phyloP scores from a whole-genome alignment of 768 basidiomycete genomes.

The Hirschioporus abietinus region DNA sequence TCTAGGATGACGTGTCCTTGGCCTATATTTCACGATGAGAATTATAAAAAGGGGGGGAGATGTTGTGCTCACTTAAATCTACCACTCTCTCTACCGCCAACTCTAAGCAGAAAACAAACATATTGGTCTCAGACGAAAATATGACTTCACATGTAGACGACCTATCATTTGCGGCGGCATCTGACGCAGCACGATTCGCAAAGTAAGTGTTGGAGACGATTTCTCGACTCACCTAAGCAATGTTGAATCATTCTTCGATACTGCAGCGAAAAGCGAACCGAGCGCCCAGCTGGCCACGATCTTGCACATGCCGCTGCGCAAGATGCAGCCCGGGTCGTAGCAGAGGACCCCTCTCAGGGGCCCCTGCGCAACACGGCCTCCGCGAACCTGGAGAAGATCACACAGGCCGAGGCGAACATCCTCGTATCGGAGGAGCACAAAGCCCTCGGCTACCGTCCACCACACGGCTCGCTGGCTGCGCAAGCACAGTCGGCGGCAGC shows the following conservation, averaged over 20 bases:
- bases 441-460: slow-evolving; percentile 30
- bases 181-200: not conserved
- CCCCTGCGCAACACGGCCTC: not conserved
- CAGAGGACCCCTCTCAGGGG: not conserved
- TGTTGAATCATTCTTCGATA: not conserved
- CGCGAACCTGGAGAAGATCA: not conserved
- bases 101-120: not conserved
- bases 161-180: not conserved
- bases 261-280: not conserved
- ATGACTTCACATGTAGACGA: not conserved
- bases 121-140: not conserved
- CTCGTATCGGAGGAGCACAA: slow-evolving; percentile 33
- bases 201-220: not conserved
- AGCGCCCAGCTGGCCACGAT: not conserved
- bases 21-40: not conserved
- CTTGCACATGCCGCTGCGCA: not conserved
- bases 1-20: not conserved
- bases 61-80: not conserved
- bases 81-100: not conserved
- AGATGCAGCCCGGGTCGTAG: not conserved
- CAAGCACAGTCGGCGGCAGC: slow-evolving; percentile 29
- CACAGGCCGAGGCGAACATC: slow-evolving; percentile 23
- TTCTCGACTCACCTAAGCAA: not conserved
- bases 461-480: slow-evolving; percentile 29
- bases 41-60: not conserved